Percentiles rank a stretch among this genome's conserved stretches.
Evolutionary conservation across 2,329 filamentous ascomycete genomes (phyloP).

Genomic region (Oidium heveae): DNA sequence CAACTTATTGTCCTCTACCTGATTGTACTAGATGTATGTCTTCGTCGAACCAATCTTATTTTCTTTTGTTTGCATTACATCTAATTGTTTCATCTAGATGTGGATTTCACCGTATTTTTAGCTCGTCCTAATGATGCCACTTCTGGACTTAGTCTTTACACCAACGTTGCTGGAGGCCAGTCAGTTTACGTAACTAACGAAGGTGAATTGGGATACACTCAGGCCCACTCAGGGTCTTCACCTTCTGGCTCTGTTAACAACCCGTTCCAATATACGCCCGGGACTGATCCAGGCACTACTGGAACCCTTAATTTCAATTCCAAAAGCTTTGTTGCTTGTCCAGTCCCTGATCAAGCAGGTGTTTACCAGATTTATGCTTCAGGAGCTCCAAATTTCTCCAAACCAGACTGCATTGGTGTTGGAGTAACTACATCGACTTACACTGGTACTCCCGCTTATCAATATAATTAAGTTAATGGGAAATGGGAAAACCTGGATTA

Average conservation of each 20-base stretch:
- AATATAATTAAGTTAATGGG: not conserved
- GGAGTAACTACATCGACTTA: not conserved
- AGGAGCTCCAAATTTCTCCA: not conserved
- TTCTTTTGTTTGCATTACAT: too few relatives aligned
- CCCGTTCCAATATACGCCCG: not conserved
- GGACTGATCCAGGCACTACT: not conserved
- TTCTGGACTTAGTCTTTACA: not conserved
- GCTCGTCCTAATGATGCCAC: not conserved
- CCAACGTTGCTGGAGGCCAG: conserved; percentile 33
- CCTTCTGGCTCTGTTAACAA: not conserved
- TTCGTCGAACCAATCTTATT: not conserved
- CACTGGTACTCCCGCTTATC: not conserved
- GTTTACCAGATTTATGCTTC: not conserved
- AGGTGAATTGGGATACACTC: conserved; percentile 29
- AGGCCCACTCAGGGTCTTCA: conserved; percentile 12
- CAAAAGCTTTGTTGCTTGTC: not conserved
- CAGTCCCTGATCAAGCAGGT: not conserved
- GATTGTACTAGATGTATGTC: not conserved
- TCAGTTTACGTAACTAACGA: conserved; percentile 28
- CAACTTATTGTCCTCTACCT: not conserved
- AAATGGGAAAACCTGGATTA: too few relatives aligned
- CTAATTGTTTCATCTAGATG: not conserved
- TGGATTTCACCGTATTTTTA: not conserved
- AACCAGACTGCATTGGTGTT: not conserved
- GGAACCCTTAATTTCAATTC: not conserved